A percentile compares a stretch with the other conserved stretches of the same genome.
Conservation (phyloP, 2,329 filamentous ascomycete genomes). For the Fusarium tjaetaba region DNA sequence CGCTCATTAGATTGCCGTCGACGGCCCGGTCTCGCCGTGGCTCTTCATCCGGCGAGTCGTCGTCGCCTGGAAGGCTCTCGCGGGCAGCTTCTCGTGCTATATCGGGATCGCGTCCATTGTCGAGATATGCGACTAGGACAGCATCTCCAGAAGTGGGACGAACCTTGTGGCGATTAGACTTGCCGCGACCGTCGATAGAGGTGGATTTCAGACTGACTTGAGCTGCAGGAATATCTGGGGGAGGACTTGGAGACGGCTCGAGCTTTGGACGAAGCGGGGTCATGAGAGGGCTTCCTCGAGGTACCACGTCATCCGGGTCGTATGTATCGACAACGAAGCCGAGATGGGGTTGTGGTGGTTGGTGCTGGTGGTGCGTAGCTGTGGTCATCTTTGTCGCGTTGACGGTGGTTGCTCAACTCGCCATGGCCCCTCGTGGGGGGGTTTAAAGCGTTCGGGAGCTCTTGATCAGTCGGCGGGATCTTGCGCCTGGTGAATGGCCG, state of each 20-base stretch:
- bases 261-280: conserved; percentile 48
- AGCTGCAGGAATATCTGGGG: conserved; percentile 49
- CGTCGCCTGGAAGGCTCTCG: conserved; percentile 60
- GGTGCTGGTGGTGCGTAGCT: conserved; percentile 48
- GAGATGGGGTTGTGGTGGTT: conserved; percentile 42
- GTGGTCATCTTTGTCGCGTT: conserved; percentile 48
- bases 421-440: conserved; percentile 46
- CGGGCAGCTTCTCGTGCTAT: conserved; percentile 68
- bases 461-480: conserved; percentile 23
- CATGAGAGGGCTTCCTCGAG: conserved; percentile 54
- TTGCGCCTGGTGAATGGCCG: conserved; percentile 15
- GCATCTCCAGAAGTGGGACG: conserved; percentile 69
- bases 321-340: conserved; percentile 50
- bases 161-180: conserved; percentile 63
- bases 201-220: conserved; percentile 49
- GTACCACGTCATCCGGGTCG: conserved; percentile 57
- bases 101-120: conserved; percentile 70
- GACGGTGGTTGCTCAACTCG: conserved; percentile 46
- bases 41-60: conserved; percentile 42
- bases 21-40: conserved; percentile 18
- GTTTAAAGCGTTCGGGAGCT: conserved; percentile 20
- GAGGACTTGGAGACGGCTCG: conserved; percentile 47
- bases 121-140: conserved; percentile 73
- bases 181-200: conserved; percentile 54
- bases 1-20: conserved; percentile 33